Base-by-base conservation (phyloP, 1,284 basidiomycete genomes). In the Papiliotrema nemorosa region DNA sequence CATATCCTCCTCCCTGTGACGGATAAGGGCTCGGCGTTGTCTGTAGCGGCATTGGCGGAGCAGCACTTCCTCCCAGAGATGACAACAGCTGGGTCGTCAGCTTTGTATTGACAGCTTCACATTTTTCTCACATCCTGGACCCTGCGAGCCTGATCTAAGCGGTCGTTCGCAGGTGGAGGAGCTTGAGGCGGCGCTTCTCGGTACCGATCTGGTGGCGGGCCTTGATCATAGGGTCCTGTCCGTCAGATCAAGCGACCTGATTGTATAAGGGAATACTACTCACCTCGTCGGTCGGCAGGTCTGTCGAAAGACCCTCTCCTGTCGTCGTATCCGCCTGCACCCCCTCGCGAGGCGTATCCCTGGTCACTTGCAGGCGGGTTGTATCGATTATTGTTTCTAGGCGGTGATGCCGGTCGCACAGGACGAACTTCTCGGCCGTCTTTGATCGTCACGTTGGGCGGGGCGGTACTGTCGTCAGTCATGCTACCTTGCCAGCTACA, bases 91-190 rank as follows among this genome's bases (percentile, higher is more conserved):
- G 10, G n/a, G n/a, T 22, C 24, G 43, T 33, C 13, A 12, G 14
- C 24, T 7, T 14, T 22, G 10, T 6, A 22, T n/a, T n/a, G n/a
- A 12, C 14, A 18, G 40, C 6, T 42, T 22, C 7, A 25, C 10
- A 18, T 12, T 9, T 38, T 26, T 13, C 7, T 38, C 33, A 63
- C 53, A 46, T 60, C 52, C 51, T 69, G 68, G 0, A 68, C 65
- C 45, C 64, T 65, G 20, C 63, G 57, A 43, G 66, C 66, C 55
- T 67, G 64, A 43, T 68, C 65, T 3, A 72, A 50, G 5, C 67
- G 54, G 34, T 64, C 67, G 35, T 63, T 59, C 3, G 47, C 53
- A 5, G 56, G 49, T 49, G 62, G 49, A 18, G 50, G 3, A n/a
- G 10, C 41, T 18, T 14, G 6, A 22, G 58, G 49, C 50, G 60